Evolutionary conservation across 345 rosid genomes (phyloP).

Genomic region (Populus simonii): DNA sequence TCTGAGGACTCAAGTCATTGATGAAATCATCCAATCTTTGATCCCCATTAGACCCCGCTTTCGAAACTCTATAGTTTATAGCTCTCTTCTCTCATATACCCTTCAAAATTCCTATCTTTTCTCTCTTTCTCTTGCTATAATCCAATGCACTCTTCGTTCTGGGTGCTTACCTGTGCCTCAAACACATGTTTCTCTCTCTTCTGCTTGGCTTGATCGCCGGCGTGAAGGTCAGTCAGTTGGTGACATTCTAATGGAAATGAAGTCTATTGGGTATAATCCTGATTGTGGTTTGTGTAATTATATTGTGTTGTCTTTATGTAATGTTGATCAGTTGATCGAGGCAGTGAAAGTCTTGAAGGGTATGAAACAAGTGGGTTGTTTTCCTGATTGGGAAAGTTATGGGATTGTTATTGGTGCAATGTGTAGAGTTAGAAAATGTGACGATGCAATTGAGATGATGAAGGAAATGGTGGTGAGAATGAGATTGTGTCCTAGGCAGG

Average conservation of each 20-base stretch:
- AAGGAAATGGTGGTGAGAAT: conserved; percentile 70
- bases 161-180: conserved; percentile 68
- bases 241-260: conserved; percentile 51
- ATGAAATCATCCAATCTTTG: conserved; percentile 62
- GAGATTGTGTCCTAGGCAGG: conserved; percentile 62
- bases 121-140: conserved; percentile 60
- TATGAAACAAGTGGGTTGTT: conserved; percentile 54
- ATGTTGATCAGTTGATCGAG: conserved; percentile 60
- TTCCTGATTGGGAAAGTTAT: conserved; percentile 74
- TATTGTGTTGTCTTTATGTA: conserved; percentile 59
- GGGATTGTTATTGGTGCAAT: conserved; percentile 47
- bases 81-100: conserved; percentile 57
- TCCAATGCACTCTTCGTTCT: conserved; percentile 72
- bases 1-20: conserved; percentile 45
- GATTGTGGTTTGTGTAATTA: conserved; percentile 70
- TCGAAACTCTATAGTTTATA: conserved; percentile 42
- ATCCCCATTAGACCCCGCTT: conserved; percentile 58
- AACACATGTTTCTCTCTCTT: conserved; percentile 50
- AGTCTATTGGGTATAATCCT: conserved; percentile 60
- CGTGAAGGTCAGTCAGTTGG: conserved; percentile 32
- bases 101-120: conserved; percentile 62
- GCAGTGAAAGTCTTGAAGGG: conserved; percentile 60
- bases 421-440: conserved; percentile 53
- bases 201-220: conserved; percentile 54
- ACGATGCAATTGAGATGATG: conserved; percentile 49